These are phyloP conservation scores for Viola pubescens DNA, from an alignment of 441 rosid genomes.

Conservation along the genomic window DNA sequence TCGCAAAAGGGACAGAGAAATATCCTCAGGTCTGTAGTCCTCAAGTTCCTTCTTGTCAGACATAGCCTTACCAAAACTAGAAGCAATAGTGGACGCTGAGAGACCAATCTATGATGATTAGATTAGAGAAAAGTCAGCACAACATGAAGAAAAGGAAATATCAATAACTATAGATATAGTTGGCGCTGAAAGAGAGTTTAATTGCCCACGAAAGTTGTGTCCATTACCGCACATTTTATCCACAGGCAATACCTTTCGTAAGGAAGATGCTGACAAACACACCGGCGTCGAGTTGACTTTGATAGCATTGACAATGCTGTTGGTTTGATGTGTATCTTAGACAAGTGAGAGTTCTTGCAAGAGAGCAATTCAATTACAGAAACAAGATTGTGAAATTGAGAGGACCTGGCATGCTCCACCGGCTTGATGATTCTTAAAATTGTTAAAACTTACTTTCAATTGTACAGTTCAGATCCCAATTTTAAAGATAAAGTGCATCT, in stretches of 20 bases:
- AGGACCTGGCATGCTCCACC: conserved; percentile 3
- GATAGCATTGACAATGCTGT: no score
- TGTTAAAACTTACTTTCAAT: no score
- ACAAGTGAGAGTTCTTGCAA: conserved; percentile 44
- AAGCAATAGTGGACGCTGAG: conserved; percentile 95
- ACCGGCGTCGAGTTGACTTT: no score
- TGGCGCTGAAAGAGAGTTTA: no score
- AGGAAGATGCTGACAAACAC: no score
- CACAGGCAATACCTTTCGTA: neutral
- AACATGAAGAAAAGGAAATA: neutral
- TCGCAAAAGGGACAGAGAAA: conserved; percentile 90
- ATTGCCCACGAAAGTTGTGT: no score
- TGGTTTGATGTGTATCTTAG: conserved; percentile 31
- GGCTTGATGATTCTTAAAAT: neutral
- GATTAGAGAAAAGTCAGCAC: conserved; percentile 11
- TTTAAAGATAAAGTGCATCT: no score
- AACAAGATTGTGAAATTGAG: conserved; percentile 9
- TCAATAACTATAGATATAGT: no score
- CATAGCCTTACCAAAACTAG: conserved; percentile 94
- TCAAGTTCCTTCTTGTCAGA: conserved; percentile 88
- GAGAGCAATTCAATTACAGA: conserved; percentile 45
- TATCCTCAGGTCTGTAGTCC: conserved; percentile 95
- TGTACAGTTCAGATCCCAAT: no score
- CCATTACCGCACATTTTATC: no score
- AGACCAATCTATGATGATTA: conserved; percentile 68